Conservation (phyloP, 208 protist species). For the Trypanosoma vivax region DNA sequence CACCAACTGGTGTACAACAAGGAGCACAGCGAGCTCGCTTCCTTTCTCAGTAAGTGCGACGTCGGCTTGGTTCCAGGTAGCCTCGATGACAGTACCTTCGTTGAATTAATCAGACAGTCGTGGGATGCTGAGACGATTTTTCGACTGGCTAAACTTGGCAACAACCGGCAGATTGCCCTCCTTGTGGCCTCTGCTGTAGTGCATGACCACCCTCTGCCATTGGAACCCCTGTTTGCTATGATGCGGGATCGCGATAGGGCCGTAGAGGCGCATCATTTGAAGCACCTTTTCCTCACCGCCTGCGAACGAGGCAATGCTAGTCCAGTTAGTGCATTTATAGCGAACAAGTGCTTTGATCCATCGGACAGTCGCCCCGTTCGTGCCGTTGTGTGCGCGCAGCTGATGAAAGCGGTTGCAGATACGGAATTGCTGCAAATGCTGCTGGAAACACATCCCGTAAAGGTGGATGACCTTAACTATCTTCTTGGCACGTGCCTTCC, state of each 20-base stretch:
- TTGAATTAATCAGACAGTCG: constrained; percentile 45
- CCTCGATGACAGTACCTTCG: constrained; percentile 44
- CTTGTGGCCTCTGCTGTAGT: constrained; percentile 54
- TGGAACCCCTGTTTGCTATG: constrained; percentile 37
- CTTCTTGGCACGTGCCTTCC: constrained; percentile 36
- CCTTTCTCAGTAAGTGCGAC: constrained; percentile 18
- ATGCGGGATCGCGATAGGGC: constrained; percentile 44
- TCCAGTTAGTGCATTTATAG: constrained; percentile 51
- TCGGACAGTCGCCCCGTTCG: constrained; percentile 46
- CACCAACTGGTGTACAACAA: constrained; percentile 61
- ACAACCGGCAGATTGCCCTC: constrained; percentile 62
- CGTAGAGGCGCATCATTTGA: constrained; percentile 50
- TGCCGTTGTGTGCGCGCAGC: constrained; percentile 45
- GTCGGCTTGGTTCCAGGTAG: constrained; percentile 32
- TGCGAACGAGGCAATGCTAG: constrained; percentile 60
- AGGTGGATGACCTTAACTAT: constrained; percentile 29
- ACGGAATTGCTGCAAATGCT: constrained; percentile 47
- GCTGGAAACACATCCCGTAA: constrained; percentile 33
- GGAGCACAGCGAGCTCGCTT: constrained; percentile 28
- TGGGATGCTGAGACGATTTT: constrained; percentile 43
- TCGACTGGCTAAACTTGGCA: constrained; percentile 44
- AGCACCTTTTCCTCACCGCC: constrained; percentile 54
- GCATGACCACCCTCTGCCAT: constrained; percentile 38
- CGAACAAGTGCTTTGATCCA: constrained; percentile 47
- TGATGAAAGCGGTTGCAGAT: constrained; percentile 29